A percentile compares a stretch with the other conserved stretches of the same genome.
Evolutionary conservation across 73 alveolate genomes (phyloP).

Genomic region (Diophrys sp.): DNA sequence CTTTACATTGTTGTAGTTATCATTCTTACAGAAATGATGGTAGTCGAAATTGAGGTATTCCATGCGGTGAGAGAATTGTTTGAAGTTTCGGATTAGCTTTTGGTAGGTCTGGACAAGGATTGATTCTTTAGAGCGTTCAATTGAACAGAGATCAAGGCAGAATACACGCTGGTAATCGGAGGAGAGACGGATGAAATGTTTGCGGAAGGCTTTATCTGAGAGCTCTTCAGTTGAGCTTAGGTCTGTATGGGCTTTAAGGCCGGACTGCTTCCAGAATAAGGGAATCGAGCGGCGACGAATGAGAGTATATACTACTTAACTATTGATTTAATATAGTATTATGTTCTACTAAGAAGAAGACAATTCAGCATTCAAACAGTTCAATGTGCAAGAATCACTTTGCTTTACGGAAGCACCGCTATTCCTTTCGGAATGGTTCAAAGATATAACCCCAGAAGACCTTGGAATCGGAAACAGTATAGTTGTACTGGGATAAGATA

Average conservation of each 20-base stretch:
- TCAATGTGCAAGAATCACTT: too few relatives aligned
- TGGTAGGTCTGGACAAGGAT: background rate
- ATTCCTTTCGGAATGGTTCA: too few relatives aligned
- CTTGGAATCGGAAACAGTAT: too few relatives aligned
- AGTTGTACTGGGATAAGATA: too few relatives aligned
- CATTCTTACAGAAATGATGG: slow-evolving; percentile 52
- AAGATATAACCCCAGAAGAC: too few relatives aligned
- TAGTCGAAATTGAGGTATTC: slow-evolving; percentile 53
- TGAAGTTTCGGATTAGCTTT: background rate
- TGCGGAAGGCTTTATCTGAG: slow-evolving; percentile 51
- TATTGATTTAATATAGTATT: too few relatives aligned
- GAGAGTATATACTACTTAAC: too few relatives aligned
- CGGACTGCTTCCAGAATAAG: slow-evolving; percentile 75
- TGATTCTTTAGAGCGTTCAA: background rate
- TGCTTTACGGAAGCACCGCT: too few relatives aligned
- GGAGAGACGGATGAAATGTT: slow-evolving; percentile 56
- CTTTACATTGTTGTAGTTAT: slow-evolving; percentile 32
- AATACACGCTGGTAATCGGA: slow-evolving; percentile 48
- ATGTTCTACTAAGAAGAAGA: too few relatives aligned
- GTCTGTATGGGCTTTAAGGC: slow-evolving; percentile 36
- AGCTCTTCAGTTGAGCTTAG: slow-evolving; percentile 36
- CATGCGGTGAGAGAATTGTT: background rate
- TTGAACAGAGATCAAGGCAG: slow-evolving; percentile 43
- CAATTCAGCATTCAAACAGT: too few relatives aligned
- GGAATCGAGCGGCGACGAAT: slow-evolving; percentile 95